Evolutionary conservation across 495 filamentous ascomycete genomes (phyloP).

Genomic region (Margaritispora aquatica): DNA sequence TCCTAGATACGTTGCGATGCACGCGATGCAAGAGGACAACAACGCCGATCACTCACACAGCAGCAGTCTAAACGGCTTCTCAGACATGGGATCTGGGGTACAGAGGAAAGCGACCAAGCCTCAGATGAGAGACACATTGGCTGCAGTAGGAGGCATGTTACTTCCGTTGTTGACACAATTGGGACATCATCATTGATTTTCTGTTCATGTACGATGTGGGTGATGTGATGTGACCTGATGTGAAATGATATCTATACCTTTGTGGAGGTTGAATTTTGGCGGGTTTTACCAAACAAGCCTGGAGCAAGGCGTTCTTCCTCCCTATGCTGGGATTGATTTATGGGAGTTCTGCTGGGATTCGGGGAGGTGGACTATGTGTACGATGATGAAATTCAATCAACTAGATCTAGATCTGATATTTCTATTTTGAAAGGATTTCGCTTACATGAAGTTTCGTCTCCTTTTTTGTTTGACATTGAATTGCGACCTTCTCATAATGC

Average conservation of each 20-base stretch:
- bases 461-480: no score
- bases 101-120: constrained; percentile 44
- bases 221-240: neutral
- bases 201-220: no score
- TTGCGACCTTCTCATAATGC: no score
- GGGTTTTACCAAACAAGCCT: neutral
- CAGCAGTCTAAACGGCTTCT: constrained; percentile 54
- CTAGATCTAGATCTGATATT: no score
- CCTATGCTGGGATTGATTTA: neutral
- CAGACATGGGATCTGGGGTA: constrained; percentile 44
- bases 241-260: neutral
- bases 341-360: neutral
- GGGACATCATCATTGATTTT: constrained; percentile 63
- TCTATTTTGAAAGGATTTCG: no score
- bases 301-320: neutral
- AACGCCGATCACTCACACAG: constrained; percentile 37
- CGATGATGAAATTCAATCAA: no score
- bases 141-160: constrained; percentile 82
- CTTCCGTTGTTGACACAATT: constrained; percentile 84
- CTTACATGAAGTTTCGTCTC: no score
- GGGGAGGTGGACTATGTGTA: neutral
- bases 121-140: constrained; percentile 59
- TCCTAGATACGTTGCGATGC: constrained; percentile 91
- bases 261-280: no score
- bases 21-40: constrained; percentile 83